Percentiles rank a stretch among this genome's conserved stretches.
Evolutionary conservation across 2,329 filamentous ascomycete genomes (phyloP).

Genomic region (Monilinia fructicola): DNA sequence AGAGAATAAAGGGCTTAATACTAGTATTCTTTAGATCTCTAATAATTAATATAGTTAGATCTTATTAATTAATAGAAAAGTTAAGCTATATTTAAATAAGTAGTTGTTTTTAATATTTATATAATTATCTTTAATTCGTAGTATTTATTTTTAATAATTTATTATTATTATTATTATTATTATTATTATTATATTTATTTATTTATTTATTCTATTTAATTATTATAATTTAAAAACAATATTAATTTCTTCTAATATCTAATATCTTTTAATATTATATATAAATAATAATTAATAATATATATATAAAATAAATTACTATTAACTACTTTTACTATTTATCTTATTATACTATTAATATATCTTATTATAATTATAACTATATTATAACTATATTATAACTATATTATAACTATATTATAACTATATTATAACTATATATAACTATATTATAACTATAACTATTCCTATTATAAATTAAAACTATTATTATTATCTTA

Average conservation of each 20-base stretch:
- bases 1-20: neutral
- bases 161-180: no score
- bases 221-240: neutral
- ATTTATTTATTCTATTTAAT: neutral
- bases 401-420: neutral
- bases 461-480: no score
- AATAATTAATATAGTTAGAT: neutral
- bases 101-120: no score
- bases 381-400: neutral
- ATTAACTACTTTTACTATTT: neutral
- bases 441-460: no score
- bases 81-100: neutral
- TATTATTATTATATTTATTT: no score
- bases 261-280: no score
- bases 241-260: no score
- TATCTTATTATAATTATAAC: neutral
- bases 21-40: neutral
- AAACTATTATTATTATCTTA: neutral
- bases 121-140: no score
- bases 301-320: neutral
- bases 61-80: neutral
- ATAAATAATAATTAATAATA: no score
- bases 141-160: no score
- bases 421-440: no score
- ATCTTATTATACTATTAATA: no score